Base-by-base conservation (phyloP, 108 stramenopile genomes). In the Heterococcus sp. region DNA sequence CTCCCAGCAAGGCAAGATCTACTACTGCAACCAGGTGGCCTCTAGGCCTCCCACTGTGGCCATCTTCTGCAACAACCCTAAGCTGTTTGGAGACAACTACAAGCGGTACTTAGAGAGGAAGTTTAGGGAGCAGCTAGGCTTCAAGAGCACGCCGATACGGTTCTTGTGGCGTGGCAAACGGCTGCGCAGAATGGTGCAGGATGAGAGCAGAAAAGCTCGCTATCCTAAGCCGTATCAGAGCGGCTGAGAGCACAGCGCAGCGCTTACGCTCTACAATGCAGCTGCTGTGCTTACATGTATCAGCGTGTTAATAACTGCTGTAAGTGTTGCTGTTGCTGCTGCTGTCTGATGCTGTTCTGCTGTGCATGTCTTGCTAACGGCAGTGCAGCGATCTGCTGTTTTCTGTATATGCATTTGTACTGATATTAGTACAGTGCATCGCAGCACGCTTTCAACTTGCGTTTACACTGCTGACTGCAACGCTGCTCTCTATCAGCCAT, bases 141-240 rank as follows among this genome's bases (percentile, higher is more conserved):
- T 95, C 69, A 93, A 94, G 75, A 92, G 94, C 34, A 95, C 97
- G 21, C 97, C 97, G 32, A 94, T 97, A 71, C 89, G 93, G 70
- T 95, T 94, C 93, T 89, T 96, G 75, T 97, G 93, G 88, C 90
- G 97, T 30, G 95, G 95, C 68, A 89, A 95, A 71, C 89, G 93
- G 65, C 90, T 89, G 27, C 91, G 97, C 27, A 36, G 75, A 29
- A 71, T 85, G 68, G 74, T 66, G 37, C 82, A 71, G 58, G 78
- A 79, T n/a, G 37, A 66, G 71, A 36, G 73, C 3, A 64, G 40
- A 21, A 58, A 58, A 21, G 8, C 46, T 8, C 36, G 69, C 32
- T 67, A 78, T 63, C 77, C 77, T 70, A 78, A 78, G 69, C 77
- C 77, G 27, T 78, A 78, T 70, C 40, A 68, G 2, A 63, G 69